Base-by-base conservation (phyloP, 2,329 filamentous ascomycete species). In the Ilyonectria mors-panacis region DNA sequence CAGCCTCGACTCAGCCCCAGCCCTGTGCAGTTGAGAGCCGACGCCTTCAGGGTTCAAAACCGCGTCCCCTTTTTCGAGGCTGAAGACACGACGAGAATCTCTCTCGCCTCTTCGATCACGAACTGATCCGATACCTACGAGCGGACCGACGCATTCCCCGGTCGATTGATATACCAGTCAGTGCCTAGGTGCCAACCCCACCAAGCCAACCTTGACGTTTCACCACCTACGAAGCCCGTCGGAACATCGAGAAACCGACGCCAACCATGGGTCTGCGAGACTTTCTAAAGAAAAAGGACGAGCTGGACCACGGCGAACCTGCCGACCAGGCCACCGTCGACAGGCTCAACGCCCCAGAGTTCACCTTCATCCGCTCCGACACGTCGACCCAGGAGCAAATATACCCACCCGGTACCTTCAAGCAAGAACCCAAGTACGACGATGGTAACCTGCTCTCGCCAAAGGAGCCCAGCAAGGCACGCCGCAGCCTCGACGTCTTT, bases 311-410 rank as follows among this genome's bases (percentile, higher is more conserved):
- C 26, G 74, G 73, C 48, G 73, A 78, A 39, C 66, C 78, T n/a
- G 73, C 77, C 67, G 79, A 82, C 67, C 74, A 80, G 68, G 79
- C 81, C 67, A 79, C 81, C 21, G 75, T 81, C 59, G 73, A 79
- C 50, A 78, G 74, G 61, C 78, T 83, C 45, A 77, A 68, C 64
- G 78, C 85, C 1, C 91, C 92, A 64, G 90, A 93, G 73, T 94
- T 98, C 83, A 94, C 87, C 70, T 94, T 98, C 82, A 87, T 96
- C 76, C 92, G 94, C 68, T 92, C 93, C 71, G 95, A 97, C 77
- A 97, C 95, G 1, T 83, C 90, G 71, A 90, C 91, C 2, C 88
- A 94, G 78, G 94, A 98, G 79, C 84, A 92, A 71, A 93, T 97
- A 78, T 85, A 89, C 63, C 93, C 93, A 12, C 92, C 94, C 7